Evolutionary conservation across 139 green algal genomes (phyloP).

Genomic region (Chlamydomonas sphaeroides): DNA sequence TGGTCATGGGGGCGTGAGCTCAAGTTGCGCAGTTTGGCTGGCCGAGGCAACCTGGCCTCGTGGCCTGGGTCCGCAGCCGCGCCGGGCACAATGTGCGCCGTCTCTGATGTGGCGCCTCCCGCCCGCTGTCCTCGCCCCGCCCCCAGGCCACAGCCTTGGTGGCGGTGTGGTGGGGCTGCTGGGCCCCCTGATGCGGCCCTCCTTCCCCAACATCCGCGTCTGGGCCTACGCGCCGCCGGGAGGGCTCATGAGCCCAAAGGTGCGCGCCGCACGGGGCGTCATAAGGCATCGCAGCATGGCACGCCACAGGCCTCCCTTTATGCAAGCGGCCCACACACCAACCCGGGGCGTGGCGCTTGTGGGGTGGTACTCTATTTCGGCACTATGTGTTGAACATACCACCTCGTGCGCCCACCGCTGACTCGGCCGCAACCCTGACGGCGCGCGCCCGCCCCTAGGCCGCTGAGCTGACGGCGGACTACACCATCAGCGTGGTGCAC

Average conservation of each 20-base stretch:
- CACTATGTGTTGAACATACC: background rate
- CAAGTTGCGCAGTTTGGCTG: no score
- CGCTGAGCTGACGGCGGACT: constrained; percentile 4
- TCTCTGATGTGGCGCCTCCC: no score
- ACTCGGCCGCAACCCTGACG: no score
- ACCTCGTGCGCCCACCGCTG: no score
- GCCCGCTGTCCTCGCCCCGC: background rate
- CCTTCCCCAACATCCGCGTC: constrained; percentile 19
- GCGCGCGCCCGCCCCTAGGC: constrained; percentile 22
- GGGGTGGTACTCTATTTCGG: no score
- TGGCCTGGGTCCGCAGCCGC: no score
- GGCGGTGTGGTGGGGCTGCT: constrained; percentile 30
- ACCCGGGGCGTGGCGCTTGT: no score
- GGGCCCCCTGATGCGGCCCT: background rate
- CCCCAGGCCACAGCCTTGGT: constrained; percentile 39
- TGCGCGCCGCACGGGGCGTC: background rate
- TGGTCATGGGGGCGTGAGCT: no score
- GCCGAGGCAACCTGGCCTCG: no score
- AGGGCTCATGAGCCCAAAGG: constrained; percentile 57
- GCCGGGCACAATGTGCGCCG: background rate
- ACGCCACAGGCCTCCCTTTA: no score
- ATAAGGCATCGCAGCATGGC: no score
- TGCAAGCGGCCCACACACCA: no score
- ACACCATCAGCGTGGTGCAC: constrained; percentile 34
- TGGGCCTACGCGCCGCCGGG: constrained; percentile 55